Conservation (phyloP, 257 asterid genomes). For the Solanum clarkiae region DNA sequence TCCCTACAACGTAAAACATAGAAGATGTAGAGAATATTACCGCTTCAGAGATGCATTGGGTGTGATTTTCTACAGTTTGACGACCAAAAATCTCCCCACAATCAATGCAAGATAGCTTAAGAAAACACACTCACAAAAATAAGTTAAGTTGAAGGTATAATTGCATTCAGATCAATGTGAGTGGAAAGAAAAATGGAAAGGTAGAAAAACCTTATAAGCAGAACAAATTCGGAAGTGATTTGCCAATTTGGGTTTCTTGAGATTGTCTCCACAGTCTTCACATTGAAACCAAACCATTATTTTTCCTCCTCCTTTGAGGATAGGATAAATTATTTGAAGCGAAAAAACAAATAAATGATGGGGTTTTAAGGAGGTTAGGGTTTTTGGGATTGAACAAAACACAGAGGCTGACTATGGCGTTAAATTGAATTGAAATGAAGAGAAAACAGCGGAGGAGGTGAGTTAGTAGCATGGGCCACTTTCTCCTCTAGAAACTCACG, state of each 20-base stretch:
- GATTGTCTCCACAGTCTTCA: constrained; percentile 92
- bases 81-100: constrained; percentile 74
- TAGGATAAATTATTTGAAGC: not conserved
- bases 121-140: not conserved
- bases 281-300: constrained; percentile 99
- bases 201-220: constrained; percentile 56
- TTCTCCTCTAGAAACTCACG: not conserved
- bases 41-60: constrained; percentile 89
- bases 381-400: not conserved
- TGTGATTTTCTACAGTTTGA: constrained; percentile 63
- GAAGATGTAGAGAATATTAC: constrained; percentile 14
- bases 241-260: constrained; percentile 88
- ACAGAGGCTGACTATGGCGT: not conserved
- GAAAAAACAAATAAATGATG: not conserved
- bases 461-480: not conserved
- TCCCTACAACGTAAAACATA: not conserved
- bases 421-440: not conserved
- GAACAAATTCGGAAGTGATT: constrained; percentile 78
- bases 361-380: not conserved
- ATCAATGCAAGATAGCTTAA: constrained; percentile 83
- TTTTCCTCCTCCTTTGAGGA: too few species aligned
- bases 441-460: not conserved
- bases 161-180: not conserved
- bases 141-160: not conserved
- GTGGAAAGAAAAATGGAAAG: not conserved